Conservation (phyloP, 148 eudicot species). For the Diospyros lotus region DNA sequence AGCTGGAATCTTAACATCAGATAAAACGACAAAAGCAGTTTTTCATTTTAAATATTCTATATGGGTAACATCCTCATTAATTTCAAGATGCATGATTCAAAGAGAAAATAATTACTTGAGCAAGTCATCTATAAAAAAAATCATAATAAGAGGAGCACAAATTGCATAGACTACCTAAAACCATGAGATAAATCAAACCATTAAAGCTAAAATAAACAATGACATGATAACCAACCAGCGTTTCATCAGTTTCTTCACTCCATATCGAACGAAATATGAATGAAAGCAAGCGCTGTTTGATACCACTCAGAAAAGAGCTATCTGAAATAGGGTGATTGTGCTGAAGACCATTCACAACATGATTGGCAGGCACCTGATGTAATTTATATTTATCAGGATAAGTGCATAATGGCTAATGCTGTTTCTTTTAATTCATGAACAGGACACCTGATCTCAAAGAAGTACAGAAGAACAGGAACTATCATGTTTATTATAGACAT, state of each 20-base stretch:
- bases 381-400: conserved; percentile 31
- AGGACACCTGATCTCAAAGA: not conserved
- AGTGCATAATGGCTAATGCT: conserved; percentile 1
- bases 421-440: conserved; percentile 1
- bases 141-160: not conserved
- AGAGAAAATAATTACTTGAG: not conserved
- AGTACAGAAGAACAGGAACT: not conserved
- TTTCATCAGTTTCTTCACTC: conserved; percentile 83
- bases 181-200: conserved; percentile 7
- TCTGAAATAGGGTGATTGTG: conserved; percentile 24
- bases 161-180: conserved; percentile 4
- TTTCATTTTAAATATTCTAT: too few species aligned
- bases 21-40: too few species aligned
- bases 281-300: conserved; percentile 89
- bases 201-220: conserved; percentile 5
- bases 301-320: conserved; percentile 61
- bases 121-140: not conserved
- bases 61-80: too few species aligned
- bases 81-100: not conserved
- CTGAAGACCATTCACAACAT: conserved; percentile 32
- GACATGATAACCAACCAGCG: conserved; percentile 47
- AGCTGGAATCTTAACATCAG: too few species aligned
- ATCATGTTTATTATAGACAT: not conserved
- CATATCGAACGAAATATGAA: conserved; percentile 81
- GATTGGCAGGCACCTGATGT: conserved; percentile 35